phyloP scores from a whole-genome alignment of 805 yeast species.

The Cyberlindnera nakhonratchasimensis region DNA sequence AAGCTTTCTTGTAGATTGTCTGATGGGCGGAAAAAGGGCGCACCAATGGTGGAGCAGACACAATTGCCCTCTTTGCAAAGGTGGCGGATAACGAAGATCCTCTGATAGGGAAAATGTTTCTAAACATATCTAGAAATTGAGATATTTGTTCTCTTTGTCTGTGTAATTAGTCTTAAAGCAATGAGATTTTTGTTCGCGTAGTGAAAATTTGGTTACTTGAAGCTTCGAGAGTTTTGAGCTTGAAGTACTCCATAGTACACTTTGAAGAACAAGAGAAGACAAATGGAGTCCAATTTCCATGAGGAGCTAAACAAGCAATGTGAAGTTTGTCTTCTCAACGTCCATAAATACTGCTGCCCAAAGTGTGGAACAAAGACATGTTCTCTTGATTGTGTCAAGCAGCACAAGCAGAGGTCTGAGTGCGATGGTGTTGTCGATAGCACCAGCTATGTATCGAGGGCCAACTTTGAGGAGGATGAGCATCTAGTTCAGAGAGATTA shows the following conservation, averaged over 20 bases:
- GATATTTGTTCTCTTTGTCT: not conserved
- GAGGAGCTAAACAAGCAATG: constrained; percentile 31
- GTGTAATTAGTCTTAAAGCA: not conserved
- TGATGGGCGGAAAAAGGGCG: constrained; percentile 12
- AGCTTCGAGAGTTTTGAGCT: no score
- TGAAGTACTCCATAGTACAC: no score
- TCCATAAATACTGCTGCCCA: constrained; percentile 74
- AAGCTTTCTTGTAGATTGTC: constrained; percentile 19
- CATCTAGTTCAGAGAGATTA: constrained; percentile 69
- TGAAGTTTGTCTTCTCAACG: constrained; percentile 40
- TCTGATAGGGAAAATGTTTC: constrained; percentile 4
- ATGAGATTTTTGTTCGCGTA: not conserved
- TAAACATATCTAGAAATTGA: constrained; percentile 4
- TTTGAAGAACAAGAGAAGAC: no score
- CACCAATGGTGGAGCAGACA: not conserved
- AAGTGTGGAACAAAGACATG: constrained; percentile 69
- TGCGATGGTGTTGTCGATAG: constrained; percentile 70
- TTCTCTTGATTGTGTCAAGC: constrained; percentile 62
- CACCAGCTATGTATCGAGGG: constrained; percentile 50
- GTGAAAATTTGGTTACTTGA: not conserved
- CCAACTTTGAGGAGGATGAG: constrained; percentile 39
- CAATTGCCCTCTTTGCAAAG: not conserved
- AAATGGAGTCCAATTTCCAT: constrained; percentile 1
- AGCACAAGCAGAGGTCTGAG: constrained; percentile 57
- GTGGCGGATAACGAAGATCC: not conserved